Percentiles rank a stretch among this genome's conserved stretches.
phyloP scores from a whole-genome alignment of 202 grass and related monocot species.

The Elaeis oleifera region DNA sequence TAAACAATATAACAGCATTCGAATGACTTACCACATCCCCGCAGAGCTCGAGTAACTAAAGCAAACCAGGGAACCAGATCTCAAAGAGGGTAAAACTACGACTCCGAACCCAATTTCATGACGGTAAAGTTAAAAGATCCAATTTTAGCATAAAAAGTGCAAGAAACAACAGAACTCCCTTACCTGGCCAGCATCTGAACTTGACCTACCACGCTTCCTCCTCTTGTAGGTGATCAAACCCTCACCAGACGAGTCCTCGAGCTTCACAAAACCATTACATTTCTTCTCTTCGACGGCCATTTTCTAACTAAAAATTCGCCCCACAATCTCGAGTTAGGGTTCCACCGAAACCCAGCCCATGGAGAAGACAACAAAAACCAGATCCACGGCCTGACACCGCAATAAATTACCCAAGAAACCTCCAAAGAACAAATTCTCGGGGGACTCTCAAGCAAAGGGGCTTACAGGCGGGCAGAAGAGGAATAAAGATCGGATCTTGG shows the following conservation, averaged over 20 bases:
- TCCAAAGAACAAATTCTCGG: not conserved
- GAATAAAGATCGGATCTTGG: not conserved
- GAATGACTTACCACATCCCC: too few species aligned
- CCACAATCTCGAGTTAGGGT: not conserved
- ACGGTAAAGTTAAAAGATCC: not conserved
- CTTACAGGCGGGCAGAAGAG: not conserved
- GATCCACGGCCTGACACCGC: not conserved
- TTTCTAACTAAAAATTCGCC: not conserved
- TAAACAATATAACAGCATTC: too few species aligned
- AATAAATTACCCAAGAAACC: not conserved
- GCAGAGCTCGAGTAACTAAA: too few species aligned
- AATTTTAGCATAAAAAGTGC: not conserved
- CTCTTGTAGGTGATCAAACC: not conserved
- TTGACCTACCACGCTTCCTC: constrained; percentile 1
- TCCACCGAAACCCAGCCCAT: not conserved
- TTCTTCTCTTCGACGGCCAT: not conserved
- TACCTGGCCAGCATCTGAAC: not conserved
- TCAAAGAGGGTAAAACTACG: too few species aligned
- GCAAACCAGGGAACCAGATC: too few species aligned
- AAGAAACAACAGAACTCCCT: not conserved
- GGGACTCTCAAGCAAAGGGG: not conserved
- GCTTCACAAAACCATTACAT: constrained; percentile 3
- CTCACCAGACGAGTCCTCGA: not conserved
- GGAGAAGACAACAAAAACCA: not conserved
- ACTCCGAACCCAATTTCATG: too few species aligned